Conservation (phyloP, 2,329 filamentous ascomycete genomes). For the Trichoderma sp. region DNA sequence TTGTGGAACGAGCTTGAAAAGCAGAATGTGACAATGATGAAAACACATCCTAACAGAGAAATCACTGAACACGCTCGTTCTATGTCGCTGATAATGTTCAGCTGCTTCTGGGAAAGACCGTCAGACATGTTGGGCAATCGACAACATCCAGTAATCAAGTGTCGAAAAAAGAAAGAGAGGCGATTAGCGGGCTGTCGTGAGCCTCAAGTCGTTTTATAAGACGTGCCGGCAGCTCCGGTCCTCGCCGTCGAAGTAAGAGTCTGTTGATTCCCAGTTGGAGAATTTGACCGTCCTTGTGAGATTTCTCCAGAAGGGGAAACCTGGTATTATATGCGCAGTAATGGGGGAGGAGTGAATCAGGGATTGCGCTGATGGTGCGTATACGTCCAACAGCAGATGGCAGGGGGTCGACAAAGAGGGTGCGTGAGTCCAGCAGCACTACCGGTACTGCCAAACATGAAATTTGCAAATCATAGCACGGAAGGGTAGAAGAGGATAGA, state of each 20-base stretch:
- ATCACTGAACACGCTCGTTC: constrained; percentile 69
- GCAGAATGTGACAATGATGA: constrained; percentile 71
- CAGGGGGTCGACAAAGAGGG: constrained; percentile 12
- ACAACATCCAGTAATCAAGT: neutral
- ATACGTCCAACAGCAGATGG: neutral
- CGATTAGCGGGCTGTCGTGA: neutral
- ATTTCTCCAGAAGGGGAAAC: neutral
- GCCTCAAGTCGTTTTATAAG: neutral
- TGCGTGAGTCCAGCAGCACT: constrained; percentile 6
- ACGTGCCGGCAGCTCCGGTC: constrained; percentile 15
- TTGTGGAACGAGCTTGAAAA: constrained; percentile 71
- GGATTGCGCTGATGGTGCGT: neutral
- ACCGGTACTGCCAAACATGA: neutral
- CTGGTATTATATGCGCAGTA: constrained; percentile 6
- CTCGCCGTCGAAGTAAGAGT: neutral
- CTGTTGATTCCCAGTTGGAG: neutral
- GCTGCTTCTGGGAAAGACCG: constrained; percentile 34
- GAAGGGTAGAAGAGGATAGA: neutral
- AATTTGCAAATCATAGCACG: constrained; percentile 4
- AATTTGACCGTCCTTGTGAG: neutral
- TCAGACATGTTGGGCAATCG: neutral
- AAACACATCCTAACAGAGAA: constrained; percentile 67
- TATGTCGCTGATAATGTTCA: constrained; percentile 57
- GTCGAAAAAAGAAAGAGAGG: neutral
- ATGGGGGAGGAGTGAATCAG: constrained; percentile 3